Conservation (phyloP, 192 early-diverging fungal species). For the Pecoramyces ruminantium region DNA sequence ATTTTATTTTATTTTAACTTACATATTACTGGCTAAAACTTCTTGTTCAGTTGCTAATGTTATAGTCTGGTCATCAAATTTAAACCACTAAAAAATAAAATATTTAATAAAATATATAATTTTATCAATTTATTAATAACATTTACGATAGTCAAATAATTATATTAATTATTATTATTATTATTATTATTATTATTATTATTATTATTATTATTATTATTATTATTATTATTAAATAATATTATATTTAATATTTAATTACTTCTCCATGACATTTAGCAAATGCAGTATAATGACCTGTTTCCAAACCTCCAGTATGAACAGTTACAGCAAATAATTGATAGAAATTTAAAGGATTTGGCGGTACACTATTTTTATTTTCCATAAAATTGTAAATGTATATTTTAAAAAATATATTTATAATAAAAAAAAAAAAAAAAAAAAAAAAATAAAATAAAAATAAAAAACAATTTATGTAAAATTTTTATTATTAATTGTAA, state of each 20-base stretch:
- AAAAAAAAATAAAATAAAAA: neutral
- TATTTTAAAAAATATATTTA: slow-evolving; percentile 16
- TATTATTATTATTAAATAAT: too few species aligned
- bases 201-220: too few species aligned
- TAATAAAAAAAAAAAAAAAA: neutral
- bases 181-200: too few species aligned
- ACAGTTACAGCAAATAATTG: slow-evolving; percentile 80
- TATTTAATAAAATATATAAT: too few species aligned
- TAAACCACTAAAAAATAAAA: neutral
- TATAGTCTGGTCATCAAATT: neutral
- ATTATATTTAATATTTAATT: neutral
- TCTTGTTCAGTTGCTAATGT: neutral
- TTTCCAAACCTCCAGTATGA: slow-evolving; percentile 78
- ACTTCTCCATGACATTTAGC: slow-evolving; percentile 58
- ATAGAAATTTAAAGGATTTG: slow-evolving; percentile 58
- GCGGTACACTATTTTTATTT: slow-evolving; percentile 1
- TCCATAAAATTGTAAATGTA: neutral
- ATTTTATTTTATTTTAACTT: neutral
- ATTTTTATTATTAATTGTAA: too few species aligned
- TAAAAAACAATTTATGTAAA: too few species aligned
- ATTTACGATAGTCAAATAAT: too few species aligned
- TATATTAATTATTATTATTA: too few species aligned
- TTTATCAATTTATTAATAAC: too few species aligned
- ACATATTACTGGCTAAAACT: neutral
- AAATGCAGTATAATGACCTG: slow-evolving; percentile 87